Evolutionary conservation across 2,329 filamentous ascomycete genomes (phyloP), one percentile per base, ranked within the genome.

Genomic region (Fusarium metavorans): DNA sequence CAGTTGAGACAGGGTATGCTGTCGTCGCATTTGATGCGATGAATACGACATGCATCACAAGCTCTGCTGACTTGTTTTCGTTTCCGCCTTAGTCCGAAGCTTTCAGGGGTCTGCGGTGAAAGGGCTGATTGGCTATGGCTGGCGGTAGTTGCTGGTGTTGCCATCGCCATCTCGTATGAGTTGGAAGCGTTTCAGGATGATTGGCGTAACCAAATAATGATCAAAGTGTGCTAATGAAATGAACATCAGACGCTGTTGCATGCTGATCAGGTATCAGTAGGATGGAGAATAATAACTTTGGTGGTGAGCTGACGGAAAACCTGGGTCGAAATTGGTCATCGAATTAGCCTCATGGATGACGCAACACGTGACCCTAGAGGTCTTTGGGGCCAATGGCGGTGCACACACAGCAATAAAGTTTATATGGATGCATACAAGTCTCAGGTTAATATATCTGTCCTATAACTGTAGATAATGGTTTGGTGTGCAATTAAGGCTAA

Each of bases 21-120:
- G 5, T 67, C 67, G 8, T 73, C 70, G 7, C 70, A 73, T 67
- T 73, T 73, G 30, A 73, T 71, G 6, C 70, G 61, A 1, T 73
- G 66, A 2, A 73, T 50, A 27, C 70, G 48, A 5, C 70, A 73
- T 9, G 56, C 27, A 6, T 73, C 70, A 2, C 70, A 73, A 3
- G 70, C 70, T 71, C 70, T 64, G 14, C 70, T 58, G 11, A 73
- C 70, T 50, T 73, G 70, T 11, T 73, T 59, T 2, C 70, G 66
- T n/a, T 73, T 73, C 27, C 70, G 70, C n/a, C 70, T 73, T 10
- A 48, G 45, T 3, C 16, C 52, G 2, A 50, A 58, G 6, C 56
- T 43, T 25, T 59, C 48, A 10, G 48, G 48, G 5, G 27, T 54
- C 18, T 14, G 27, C 3, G 48, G 48, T 16, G 25, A n/a, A 13